Conservation (phyloP, 805 yeast genomes). For the Jamesozyma piceae region DNA sequence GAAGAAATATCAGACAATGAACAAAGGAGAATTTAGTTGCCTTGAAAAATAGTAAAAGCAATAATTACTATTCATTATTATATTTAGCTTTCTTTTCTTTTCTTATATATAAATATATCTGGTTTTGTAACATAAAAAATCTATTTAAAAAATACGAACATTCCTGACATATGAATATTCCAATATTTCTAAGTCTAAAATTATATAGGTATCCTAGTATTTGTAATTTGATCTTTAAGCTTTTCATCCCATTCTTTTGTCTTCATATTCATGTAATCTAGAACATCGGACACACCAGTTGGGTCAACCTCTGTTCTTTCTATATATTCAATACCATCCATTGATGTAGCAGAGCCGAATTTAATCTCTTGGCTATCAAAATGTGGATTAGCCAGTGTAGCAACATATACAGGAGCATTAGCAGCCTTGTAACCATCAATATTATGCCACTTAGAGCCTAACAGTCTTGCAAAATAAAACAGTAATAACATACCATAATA, state of each 20-base stretch:
- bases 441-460: slow-evolving; percentile 85
- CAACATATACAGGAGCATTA: slow-evolving; percentile 69
- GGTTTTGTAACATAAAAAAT: not conserved
- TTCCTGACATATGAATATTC: not conserved
- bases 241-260: slow-evolving; percentile 64
- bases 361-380: slow-evolving; percentile 42
- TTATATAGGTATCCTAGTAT: slow-evolving; percentile 32
- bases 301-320: slow-evolving; percentile 46
- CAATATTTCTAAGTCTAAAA: not conserved
- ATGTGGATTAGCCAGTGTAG: slow-evolving; percentile 42
- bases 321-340: slow-evolving; percentile 57
- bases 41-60: no score
- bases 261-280: slow-evolving; percentile 49
- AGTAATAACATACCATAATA: slow-evolving; percentile 77
- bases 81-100: not conserved
- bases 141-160: not conserved
- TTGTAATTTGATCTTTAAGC: slow-evolving; percentile 62
- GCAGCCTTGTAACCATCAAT: slow-evolving; percentile 86
- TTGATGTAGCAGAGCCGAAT: slow-evolving; percentile 64
- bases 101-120: not conserved
- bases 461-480: slow-evolving; percentile 71
- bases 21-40: no score
- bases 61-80: no score
- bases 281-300: slow-evolving; percentile 60
- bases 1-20: no score